Percentiles rank a stretch among this genome's conserved stretches.
These are phyloP conservation scores for Magnolia kwangsiensis DNA, from an alignment of 164 flowering plant species.

Conservation along the genomic window DNA sequence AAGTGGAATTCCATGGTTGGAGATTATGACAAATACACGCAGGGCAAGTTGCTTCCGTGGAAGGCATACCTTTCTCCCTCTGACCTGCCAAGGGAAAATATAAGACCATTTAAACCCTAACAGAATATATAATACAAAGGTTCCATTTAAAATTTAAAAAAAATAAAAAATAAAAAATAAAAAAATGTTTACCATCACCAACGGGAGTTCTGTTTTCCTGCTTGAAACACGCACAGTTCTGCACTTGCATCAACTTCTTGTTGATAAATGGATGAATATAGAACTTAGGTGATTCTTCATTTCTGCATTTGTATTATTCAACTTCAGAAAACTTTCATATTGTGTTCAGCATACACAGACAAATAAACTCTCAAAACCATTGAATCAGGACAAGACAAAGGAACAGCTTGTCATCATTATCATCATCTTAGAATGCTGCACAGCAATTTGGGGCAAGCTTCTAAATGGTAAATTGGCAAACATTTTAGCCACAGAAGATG, in stretches of 20 bases:
- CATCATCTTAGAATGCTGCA: not conserved
- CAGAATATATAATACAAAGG: not conserved
- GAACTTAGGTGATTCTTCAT: slow-evolving; percentile 21
- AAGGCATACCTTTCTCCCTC: slow-evolving; percentile 20
- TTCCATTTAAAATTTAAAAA: not conserved
- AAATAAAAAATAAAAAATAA: not conserved
- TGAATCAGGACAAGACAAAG: not conserved
- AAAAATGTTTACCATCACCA: slow-evolving; percentile 30
- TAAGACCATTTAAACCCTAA: not conserved
- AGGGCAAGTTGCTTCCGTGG: slow-evolving; percentile 25
- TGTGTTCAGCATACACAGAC: not conserved
- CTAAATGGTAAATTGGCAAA: not conserved
- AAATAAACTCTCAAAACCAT: not conserved
- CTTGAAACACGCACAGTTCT: slow-evolving; percentile 18
- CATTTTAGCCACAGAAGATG: not conserved
- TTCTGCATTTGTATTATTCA: slow-evolving; percentile 29
- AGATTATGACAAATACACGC: slow-evolving; percentile 28
- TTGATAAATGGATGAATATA: slow-evolving; percentile 50
- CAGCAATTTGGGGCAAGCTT: not conserved
- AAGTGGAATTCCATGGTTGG: slow-evolving; percentile 20
- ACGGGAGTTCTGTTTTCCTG: slow-evolving; percentile 12
- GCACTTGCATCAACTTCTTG: slow-evolving; percentile 39
- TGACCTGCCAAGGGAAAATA: slow-evolving; percentile 30
- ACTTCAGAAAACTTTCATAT: not conserved
- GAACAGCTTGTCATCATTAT: not conserved